These are phyloP conservation scores for Tetrapisispora phaffii DNA, from an alignment of 805 yeast genomes.

Conservation along the genomic window DNA sequence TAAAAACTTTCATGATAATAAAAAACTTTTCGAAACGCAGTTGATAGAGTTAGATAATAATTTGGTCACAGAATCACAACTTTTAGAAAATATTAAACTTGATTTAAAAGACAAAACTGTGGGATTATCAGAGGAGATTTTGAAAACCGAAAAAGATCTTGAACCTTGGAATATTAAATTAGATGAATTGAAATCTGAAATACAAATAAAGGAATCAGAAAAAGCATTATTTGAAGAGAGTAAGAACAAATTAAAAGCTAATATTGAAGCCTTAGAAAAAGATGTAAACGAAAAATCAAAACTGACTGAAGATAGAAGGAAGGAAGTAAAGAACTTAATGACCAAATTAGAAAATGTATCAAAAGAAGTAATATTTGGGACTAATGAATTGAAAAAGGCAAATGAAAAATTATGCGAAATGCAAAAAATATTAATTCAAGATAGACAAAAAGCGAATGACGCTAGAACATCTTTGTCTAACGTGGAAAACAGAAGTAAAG, in stretches of 20 bases:
- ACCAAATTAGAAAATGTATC: constrained; percentile 40
- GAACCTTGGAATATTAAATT: constrained; percentile 78
- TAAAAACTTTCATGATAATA: constrained; percentile 36
- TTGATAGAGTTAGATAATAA: constrained; percentile 36
- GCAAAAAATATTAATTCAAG: constrained; percentile 41
- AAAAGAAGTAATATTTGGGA: constrained; percentile 51
- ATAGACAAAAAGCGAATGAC: constrained; percentile 56
- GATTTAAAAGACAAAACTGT: constrained; percentile 68
- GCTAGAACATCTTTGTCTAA: constrained; percentile 50
- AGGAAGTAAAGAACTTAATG: constrained; percentile 36
- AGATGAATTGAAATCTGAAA: constrained; percentile 50
- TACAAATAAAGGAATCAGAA: constrained; percentile 55
- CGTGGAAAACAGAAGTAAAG: constrained; percentile 60
- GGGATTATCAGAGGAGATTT: constrained; percentile 55
- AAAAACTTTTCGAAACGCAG: constrained; percentile 36
- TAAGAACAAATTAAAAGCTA: constrained; percentile 34
- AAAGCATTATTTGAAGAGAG: constrained; percentile 49
- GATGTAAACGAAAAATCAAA: constrained; percentile 38
- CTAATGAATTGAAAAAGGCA: constrained; percentile 44
- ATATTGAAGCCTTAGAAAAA: constrained; percentile 36
- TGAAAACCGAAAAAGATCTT: constrained; percentile 47
- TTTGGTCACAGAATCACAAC: constrained; percentile 42
- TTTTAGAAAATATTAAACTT: constrained; percentile 53
- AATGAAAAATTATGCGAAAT: constrained; percentile 40
- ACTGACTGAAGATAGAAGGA: constrained; percentile 42